phyloP scores from a whole-genome alignment of 805 yeast species.

The Ogataea nitratoaversa region DNA sequence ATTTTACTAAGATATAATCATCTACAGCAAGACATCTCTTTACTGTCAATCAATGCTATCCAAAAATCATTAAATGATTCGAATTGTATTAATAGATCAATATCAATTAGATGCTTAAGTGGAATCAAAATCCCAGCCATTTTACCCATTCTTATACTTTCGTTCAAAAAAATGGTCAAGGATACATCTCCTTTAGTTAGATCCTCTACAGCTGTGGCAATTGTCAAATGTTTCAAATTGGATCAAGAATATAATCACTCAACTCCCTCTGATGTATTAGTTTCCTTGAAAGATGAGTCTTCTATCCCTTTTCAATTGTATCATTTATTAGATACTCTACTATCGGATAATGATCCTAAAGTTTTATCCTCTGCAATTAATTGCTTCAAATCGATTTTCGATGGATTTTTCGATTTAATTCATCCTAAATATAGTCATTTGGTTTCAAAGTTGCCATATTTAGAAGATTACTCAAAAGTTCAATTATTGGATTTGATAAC shows the following conservation, averaged over 20 bases:
- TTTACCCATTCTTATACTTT: constrained; percentile 69
- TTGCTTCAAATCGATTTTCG: constrained; percentile 49
- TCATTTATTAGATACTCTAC: constrained; percentile 44
- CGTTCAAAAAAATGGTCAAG: constrained; percentile 59
- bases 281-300: constrained; percentile 23
- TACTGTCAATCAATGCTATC: constrained; percentile 84
- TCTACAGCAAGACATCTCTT: constrained; percentile 81
- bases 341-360: constrained; percentile 59
- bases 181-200: constrained; percentile 81
- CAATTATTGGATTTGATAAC: constrained; percentile 57
- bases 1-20: constrained; percentile 77
- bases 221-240: constrained; percentile 49
- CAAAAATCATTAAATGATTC: constrained; percentile 77
- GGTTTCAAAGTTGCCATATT: constrained; percentile 34
- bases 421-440: constrained; percentile 63
- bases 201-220: constrained; percentile 71
- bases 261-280: neutral
- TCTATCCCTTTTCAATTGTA: constrained; percentile 47
- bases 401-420: constrained; percentile 56
- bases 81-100: constrained; percentile 61
- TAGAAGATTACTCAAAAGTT: constrained; percentile 75
- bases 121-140: constrained; percentile 82
- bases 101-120: constrained; percentile 74
- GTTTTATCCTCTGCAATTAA: constrained; percentile 72
- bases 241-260: constrained; percentile 27